Evolutionary conservation across 2,329 filamentous ascomycete species (phyloP).

Genomic region (Ceratocystis destructans): DNA sequence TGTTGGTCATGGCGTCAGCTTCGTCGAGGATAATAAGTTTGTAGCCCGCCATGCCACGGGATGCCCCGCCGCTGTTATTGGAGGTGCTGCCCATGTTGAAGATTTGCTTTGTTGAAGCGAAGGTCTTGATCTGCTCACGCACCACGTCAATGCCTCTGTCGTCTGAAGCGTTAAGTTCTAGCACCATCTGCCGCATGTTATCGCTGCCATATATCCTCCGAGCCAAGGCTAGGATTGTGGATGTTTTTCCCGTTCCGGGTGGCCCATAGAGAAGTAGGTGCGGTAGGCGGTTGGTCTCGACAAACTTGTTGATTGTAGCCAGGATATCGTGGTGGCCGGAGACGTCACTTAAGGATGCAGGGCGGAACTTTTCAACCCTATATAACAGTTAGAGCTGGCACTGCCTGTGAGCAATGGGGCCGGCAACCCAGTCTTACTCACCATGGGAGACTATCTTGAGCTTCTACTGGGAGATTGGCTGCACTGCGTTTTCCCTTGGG

Average conservation of each 20-base stretch:
- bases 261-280: slow-evolving; percentile 95
- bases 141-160: slow-evolving; percentile 97
- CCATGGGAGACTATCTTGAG: slow-evolving; percentile 90
- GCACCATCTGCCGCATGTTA: slow-evolving; percentile 96
- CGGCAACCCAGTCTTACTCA: slow-evolving; percentile 29
- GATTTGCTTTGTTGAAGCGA: slow-evolving; percentile 95
- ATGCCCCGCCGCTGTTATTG: slow-evolving; percentile 34
- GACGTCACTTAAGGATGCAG: slow-evolving; percentile 76
- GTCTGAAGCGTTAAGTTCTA: slow-evolving; percentile 94
- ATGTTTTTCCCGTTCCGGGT: slow-evolving; percentile 94
- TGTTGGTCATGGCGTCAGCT: slow-evolving; percentile 99
- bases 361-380: slow-evolving; percentile 95
- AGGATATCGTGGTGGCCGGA: slow-evolving; percentile 96
- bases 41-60: slow-evolving; percentile 44
- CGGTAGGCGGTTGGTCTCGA: slow-evolving; percentile 84
- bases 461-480: slow-evolving; percentile 85
- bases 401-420: background rate
- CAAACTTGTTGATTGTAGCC: slow-evolving; percentile 92
- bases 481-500: slow-evolving; percentile 83
- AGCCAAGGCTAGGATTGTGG: slow-evolving; percentile 84
- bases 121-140: slow-evolving; percentile 97
- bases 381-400: slow-evolving; percentile 2
- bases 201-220: slow-evolving; percentile 80
- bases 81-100: slow-evolving; percentile 53
- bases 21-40: slow-evolving; percentile 97